phyloP scores from a whole-genome alignment of 495 filamentous ascomycete genomes.

The Lasiosphaeris hirsuta region DNA sequence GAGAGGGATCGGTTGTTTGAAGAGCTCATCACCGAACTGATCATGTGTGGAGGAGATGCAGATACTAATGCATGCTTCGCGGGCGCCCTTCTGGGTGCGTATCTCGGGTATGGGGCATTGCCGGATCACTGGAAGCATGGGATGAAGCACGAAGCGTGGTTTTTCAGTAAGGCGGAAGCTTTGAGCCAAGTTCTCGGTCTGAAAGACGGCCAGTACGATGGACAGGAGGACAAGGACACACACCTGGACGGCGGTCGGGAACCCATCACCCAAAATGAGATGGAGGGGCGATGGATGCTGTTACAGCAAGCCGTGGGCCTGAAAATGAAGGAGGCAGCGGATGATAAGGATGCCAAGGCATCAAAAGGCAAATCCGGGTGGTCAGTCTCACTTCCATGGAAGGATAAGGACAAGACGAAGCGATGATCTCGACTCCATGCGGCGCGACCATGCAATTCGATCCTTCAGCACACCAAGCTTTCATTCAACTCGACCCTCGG shows the following conservation, averaged over 20 bases:
- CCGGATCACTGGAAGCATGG: slow-evolving; percentile 44
- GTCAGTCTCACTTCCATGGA: slow-evolving; percentile 8
- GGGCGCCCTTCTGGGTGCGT: slow-evolving; percentile 42
- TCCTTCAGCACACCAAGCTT: too few relatives aligned
- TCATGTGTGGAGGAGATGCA: slow-evolving; percentile 48
- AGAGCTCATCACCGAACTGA: slow-evolving; percentile 38
- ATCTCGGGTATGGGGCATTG: slow-evolving; percentile 37
- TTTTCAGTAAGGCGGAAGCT: slow-evolving; percentile 33
- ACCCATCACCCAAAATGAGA: slow-evolving; percentile 24
- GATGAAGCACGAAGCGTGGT: slow-evolving; percentile 38
- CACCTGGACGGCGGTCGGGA: slow-evolving; percentile 27
- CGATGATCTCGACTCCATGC: not conserved
- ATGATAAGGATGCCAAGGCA: slow-evolving; percentile 11
- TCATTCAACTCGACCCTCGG: too few relatives aligned
- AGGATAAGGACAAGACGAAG: slow-evolving; percentile 7
- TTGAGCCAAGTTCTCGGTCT: slow-evolving; percentile 29
- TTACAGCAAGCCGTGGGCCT: slow-evolving; percentile 22
- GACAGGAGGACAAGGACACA: slow-evolving; percentile 30
- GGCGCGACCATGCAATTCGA: too few relatives aligned
- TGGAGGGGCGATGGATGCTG: slow-evolving; percentile 32
- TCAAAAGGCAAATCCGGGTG: not conserved
- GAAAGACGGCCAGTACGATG: slow-evolving; percentile 25
- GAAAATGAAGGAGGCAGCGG: slow-evolving; percentile 24
- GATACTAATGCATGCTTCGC: slow-evolving; percentile 51
- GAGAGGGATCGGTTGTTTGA: slow-evolving; percentile 33